Conservation (phyloP, 371 early-diverging fungal species). For the Saksenaea oblongispora region DNA sequence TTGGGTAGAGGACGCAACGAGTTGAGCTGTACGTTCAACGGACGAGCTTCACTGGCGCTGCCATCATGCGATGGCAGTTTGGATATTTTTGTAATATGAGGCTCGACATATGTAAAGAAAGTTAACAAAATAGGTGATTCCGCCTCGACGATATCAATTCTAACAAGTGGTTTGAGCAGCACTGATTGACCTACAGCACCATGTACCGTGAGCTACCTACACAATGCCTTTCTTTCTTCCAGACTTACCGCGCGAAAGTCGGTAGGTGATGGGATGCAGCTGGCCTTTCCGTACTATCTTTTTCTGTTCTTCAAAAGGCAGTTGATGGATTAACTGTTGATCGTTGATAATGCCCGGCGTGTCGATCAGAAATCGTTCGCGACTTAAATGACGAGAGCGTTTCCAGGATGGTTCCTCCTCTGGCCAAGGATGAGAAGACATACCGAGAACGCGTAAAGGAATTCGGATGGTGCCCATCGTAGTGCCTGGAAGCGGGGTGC, state of each 20-base stretch:
- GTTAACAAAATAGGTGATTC: constrained; percentile 56
- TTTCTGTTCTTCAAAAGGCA: constrained; percentile 56
- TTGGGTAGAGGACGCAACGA: constrained; percentile 28
- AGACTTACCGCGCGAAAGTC: constrained; percentile 40
- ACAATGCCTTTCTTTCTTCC: not conserved
- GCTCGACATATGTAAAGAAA: constrained; percentile 53
- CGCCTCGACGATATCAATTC: constrained; percentile 61
- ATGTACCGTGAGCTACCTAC: not conserved
- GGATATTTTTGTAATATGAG: constrained; percentile 60
- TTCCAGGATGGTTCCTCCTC: constrained; percentile 7
- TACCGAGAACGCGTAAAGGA: constrained; percentile 55
- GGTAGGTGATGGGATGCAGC: constrained; percentile 57
- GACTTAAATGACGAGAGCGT: constrained; percentile 33
- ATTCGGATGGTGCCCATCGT: constrained; percentile 68
- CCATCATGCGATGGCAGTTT: constrained; percentile 35
- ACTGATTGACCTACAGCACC: constrained; percentile 46
- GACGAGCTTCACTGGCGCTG: constrained; percentile 9
- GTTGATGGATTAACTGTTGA: constrained; percentile 49
- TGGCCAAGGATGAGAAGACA: constrained; percentile 1
- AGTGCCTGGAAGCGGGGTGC: constrained; percentile 69
- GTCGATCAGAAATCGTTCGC: constrained; percentile 58
- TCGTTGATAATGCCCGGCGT: constrained; percentile 71
- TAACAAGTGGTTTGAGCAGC: constrained; percentile 59
- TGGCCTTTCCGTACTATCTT: constrained; percentile 38
- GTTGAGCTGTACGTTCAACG: constrained; percentile 12